Evolutionary conservation across 1,284 basidiomycete species (phyloP), one percentile per base, ranked within the genome.

Genomic region (Apiotrichum sp.): DNA sequence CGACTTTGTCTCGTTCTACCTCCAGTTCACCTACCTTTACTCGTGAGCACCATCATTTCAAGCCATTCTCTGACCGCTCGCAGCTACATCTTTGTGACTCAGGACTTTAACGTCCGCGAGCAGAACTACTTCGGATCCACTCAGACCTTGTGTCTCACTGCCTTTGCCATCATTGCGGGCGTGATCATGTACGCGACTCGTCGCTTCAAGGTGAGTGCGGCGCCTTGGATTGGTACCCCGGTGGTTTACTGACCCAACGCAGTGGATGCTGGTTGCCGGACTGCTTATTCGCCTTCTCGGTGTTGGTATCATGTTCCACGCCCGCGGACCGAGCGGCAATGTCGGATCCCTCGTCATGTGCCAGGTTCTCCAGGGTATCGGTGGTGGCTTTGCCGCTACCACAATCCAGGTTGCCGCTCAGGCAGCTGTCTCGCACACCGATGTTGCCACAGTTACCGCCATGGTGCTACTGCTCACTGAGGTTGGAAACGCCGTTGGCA

Each of bases 381-480:
- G 79, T 7, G 72, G 69, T 16, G 90, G 89, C 29, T 82, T 90
- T 61, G 85, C 88, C 1, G 81, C 85, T 1, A 79, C 85, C 47
- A 77, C 84, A 7, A 78, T 82, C 4, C 86, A 87, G 71, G 86
- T 90, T 55, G 85, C 83, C 40, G 85, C 88, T 0, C 90, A 93
- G 72, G 88, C 87, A 3, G 79, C 83, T 9, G 88, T 90, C 2
- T 78, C 84, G 0, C 88, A 89, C 68, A 72, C 77, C 33, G 88
- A 92, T 64, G 84, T 92, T 22, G 89, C 88, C 0, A 84, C 86
- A 62, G 86, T 86, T 52, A 92, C 87, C 4, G 89, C 90, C 0
- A 79, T 91, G 60, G 83, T 91, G 13, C 78, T 92, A 36, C 80
- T 93, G 41, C 74, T 79, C 47, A 79, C 80, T 35, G 81, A 82